Evolutionary conservation across 2,329 filamentous ascomycete genomes (phyloP), one percentile per base, ranked within the genome.

Genomic region (Aspergillus nomiae): DNA sequence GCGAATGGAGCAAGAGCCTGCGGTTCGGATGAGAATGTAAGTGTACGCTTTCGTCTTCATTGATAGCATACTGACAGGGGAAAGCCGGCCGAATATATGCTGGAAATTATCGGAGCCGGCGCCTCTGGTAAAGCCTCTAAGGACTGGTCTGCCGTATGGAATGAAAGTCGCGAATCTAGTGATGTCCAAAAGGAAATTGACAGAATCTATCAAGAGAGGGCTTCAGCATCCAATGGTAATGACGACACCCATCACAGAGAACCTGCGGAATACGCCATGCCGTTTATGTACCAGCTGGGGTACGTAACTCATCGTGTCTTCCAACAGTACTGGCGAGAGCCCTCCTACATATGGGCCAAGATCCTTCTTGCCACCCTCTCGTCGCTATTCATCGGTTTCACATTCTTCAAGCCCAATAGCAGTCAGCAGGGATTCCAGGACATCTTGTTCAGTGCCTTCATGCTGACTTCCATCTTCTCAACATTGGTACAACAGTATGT

Each of bases 251-350:
- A 83, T 82, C 34, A 80, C 75, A 68, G 89, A 86, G 90, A 95
- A 73, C 96, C 94, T 65, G 92, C 92, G 86, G 91, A 95, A 74
- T 96, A 94, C 66, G 92, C 92, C 3, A 90, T 91, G 34, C 86
- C 90, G 0, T 92, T 94, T 72, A 70, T 65, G 48, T 72, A 78
- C 5, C 92, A 96, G 78, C 79, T 94, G 45, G 80, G 78, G 64
- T 83, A 87, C 71, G 91, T 93, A 57, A 86, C 86, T 12, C 76
- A 84, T 68, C 91, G 92, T 71, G 90, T 94, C 34, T 94, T 94
- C 81, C 87, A 94, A 76, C 91, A 95, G 75, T 95, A 94, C 83
- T 96, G 92, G 92, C 89, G 92, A 64, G 92, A 89, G 1, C 92
- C 92, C 0, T 86, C 88, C 2, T 95, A 96, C 81, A 92, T 96